Base-by-base conservation (phyloP, 495 filamentous ascomycete genomes). In the Talaromyces proteolyticus region DNA sequence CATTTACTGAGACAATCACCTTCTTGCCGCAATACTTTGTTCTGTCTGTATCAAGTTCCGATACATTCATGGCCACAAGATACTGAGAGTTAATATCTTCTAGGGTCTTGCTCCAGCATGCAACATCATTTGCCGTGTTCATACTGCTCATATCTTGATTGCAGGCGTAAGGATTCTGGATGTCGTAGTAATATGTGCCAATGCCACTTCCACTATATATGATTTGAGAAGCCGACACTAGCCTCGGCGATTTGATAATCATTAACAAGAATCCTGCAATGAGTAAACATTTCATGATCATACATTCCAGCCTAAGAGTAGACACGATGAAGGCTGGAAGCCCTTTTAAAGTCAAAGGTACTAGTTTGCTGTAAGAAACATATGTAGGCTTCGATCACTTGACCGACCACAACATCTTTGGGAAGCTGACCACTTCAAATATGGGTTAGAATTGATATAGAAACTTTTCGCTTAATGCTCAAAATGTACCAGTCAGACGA, bases 131-230 rank as follows among this genome's bases (percentile, higher is more conserved):
- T 29, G 42, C 51, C 6, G 14, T 17, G 19, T 53, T 53, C 36
- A 41, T 43, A 17, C 34, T 26, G 11, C 20, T n/a, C 20, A 53
- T 47, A 7, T 22, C 21, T 18, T 43, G 34, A 16, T 40, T 38
- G 26, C 51, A 53, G 7, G 29, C 51, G 34, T 53, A 43, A 1
- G 42, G 37, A 17, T 53, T 34, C 10, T 22, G 19, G 14, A 53
- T 19, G 18, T 53, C 51, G 37, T 53, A 49, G 24, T 53, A 53
- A 25, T 53, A 53, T 12, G 44, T 53, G 2, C 44, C 44, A 19
- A 48, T 47, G n/a, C 51, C 51, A 29, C 26, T 29, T 29, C 26
- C 26, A 29, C 26, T 29, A 29, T 29, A 29, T 12, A 29, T 29
- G 12, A 29, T 12, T 29, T 29, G 26, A 29, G 26, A 29, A 29